Percentiles rank a stretch among this genome's conserved stretches.
phyloP scores from a whole-genome alignment of 768 basidiomycete genomes.

The Russula ochroleuca region DNA sequence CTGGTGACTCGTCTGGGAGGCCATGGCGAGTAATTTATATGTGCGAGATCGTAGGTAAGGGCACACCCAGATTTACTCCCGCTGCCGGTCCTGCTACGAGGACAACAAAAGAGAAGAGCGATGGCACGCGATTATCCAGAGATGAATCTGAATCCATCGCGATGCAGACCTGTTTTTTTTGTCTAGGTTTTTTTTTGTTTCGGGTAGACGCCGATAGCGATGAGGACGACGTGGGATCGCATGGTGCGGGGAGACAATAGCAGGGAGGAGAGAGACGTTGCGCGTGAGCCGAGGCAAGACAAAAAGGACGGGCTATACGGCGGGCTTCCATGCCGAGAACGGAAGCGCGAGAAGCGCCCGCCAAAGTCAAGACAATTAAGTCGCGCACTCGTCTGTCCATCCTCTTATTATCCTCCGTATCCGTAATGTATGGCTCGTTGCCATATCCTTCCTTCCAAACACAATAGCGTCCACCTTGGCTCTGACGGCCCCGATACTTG shows the following conservation, averaged over 20 bases:
- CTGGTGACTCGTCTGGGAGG: constrained; percentile 18
- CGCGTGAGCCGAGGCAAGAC: constrained; percentile 25
- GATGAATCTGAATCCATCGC: constrained; percentile 10
- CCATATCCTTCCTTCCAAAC: not conserved
- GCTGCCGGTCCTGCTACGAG: too few species aligned
- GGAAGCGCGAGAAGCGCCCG: constrained; percentile 14
- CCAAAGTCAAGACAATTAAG: constrained; percentile 20
- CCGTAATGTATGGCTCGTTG: not conserved
- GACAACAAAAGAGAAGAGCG: constrained; percentile 16
- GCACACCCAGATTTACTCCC: constrained; percentile 7
- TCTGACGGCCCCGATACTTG: not conserved
- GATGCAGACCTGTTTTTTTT: constrained; percentile 5
- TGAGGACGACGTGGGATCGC: not conserved
- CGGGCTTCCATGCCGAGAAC: constrained; percentile 14
- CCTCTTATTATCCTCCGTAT: constrained; percentile 4
- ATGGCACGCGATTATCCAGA: not conserved
- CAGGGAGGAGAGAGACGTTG: constrained; percentile 6
- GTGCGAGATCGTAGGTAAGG: constrained; percentile 5
- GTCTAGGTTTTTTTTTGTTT: constrained; percentile 19
- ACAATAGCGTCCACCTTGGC: constrained; percentile 5
- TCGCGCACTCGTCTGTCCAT: not conserved
- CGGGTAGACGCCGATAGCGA: constrained; percentile 6
- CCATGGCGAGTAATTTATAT: constrained; percentile 23
- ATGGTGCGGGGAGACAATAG: constrained; percentile 21
- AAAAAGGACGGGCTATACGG: constrained; percentile 24